Percentiles rank a stretch among this genome's conserved stretches.
Conservation (phyloP, 2,329 filamentous ascomycete genomes). For the Exophiala alcalophila region DNA sequence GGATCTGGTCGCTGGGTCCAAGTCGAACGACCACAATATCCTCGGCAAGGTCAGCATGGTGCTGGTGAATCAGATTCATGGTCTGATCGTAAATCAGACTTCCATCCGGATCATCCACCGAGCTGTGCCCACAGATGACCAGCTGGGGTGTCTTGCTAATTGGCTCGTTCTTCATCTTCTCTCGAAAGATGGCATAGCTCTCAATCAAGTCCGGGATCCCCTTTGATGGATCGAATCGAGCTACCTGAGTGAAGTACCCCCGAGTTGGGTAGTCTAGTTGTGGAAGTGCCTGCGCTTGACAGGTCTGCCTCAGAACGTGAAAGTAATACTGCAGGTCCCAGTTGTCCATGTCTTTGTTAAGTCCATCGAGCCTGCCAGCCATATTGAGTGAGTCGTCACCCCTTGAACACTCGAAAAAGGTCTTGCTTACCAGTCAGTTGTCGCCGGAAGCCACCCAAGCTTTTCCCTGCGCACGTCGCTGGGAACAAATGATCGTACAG, state of each 20-base stretch:
- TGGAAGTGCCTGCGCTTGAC: slow-evolving; percentile 52
- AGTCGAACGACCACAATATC: slow-evolving; percentile 74
- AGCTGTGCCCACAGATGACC: slow-evolving; percentile 73
- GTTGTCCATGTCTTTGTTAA: slow-evolving; percentile 70
- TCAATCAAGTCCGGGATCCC: slow-evolving; percentile 75
- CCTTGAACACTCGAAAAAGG: neutral
- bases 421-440: slow-evolving; percentile 66
- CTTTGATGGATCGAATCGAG: slow-evolving; percentile 80
- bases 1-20: slow-evolving; percentile 72
- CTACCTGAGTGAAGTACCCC: slow-evolving; percentile 74
- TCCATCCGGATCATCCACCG: slow-evolving; percentile 77
- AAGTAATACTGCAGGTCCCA: slow-evolving; percentile 73
- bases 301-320: slow-evolving; percentile 66
- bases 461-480: slow-evolving; percentile 61
- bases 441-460: slow-evolving; percentile 73
- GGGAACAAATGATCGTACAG: slow-evolving; percentile 73
- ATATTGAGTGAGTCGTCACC: slow-evolving; percentile 3
- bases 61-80: slow-evolving; percentile 61
- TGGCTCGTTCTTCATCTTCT: slow-evolving; percentile 52
- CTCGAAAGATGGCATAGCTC: slow-evolving; percentile 69
- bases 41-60: slow-evolving; percentile 60
- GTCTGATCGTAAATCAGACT: slow-evolving; percentile 69
- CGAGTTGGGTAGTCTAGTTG: slow-evolving; percentile 57
- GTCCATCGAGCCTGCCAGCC: slow-evolving; percentile 63
- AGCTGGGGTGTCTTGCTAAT: slow-evolving; percentile 63